phyloP scores from a whole-genome alignment of 2,329 filamentous ascomycete genomes.

The Penicillium aurantiogriseum region DNA sequence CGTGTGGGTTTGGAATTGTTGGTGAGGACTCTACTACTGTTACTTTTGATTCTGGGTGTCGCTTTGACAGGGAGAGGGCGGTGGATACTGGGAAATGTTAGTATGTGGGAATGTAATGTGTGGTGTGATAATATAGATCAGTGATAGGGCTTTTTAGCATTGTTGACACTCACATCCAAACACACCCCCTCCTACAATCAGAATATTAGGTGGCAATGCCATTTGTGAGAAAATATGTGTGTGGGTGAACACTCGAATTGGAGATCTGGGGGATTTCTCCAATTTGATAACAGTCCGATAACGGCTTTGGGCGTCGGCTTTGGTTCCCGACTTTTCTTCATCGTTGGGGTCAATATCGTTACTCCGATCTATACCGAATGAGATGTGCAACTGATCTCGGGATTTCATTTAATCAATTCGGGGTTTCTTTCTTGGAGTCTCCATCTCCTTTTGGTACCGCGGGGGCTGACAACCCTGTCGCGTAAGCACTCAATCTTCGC shows the following conservation, averaged over 20 bases:
- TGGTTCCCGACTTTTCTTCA: conserved; percentile 10
- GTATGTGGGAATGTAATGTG: not conserved
- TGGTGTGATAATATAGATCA: not conserved
- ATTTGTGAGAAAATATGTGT: conserved; percentile 16
- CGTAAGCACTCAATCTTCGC: conserved; percentile 1
- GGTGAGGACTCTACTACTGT: conserved; percentile 58
- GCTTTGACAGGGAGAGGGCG: conserved; percentile 67
- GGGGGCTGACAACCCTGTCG: not conserved
- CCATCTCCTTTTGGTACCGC: not conserved
- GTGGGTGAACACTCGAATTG: not conserved
- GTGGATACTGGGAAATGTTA: conserved; percentile 51
- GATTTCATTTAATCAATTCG: not conserved
- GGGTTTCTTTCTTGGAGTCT: not conserved
- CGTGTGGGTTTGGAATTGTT: conserved; percentile 57
- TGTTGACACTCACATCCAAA: conserved; percentile 40
- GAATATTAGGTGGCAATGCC: conserved; percentile 37
- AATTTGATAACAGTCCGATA: conserved; percentile 8
- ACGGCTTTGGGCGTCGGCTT: not conserved
- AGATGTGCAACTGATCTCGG: not conserved
- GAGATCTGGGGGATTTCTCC: not conserved
- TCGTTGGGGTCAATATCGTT: not conserved
- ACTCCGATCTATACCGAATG: not conserved
- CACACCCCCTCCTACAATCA: conserved; percentile 45
- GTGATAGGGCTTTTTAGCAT: not conserved
- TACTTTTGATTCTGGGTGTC: conserved; percentile 52